Base-by-base conservation (phyloP, 169 alveolate genomes). In the Cryptosporidium felis region DNA sequence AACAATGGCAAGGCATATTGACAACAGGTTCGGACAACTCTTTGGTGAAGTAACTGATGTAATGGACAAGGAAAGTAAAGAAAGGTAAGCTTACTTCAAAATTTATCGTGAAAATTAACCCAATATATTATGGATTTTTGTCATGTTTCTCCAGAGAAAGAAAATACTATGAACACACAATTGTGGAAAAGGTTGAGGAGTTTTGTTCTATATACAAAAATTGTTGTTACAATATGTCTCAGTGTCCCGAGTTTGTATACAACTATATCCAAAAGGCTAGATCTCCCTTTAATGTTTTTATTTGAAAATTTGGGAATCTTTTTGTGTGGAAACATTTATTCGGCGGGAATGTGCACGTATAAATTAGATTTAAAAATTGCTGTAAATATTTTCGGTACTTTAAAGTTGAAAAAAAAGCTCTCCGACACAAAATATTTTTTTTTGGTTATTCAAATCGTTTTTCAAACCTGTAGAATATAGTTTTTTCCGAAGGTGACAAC, bases 161-260 rank as follows among this genome's bases (percentile, higher is more conserved):
- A 1, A 74, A 53, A 14, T 74, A 74, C 14, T 74, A 53, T 36
- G 85, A 74, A 12, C n/a, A 51, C 26, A 74, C 85, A 26, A 36
- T 74, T 34, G 56, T 36, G 26, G 41, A 74, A 8, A 74, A 74
- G 42, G 30, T 74, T 23, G 58, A 49, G 2, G 85, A 74, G 9
- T 74, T 74, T 41, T 74, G 85, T 21, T 21, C 41, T 21, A 53
- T 74, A 18, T 74, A 74, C 67, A 65, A 65, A 56, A 53, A 49
- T 30, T 74, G 85, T 30, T 74, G 85, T 38, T 16, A 14, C 14
- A 61, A 74, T 53, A 74, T 74, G 65, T 53, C 85, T 36, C 65
- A 38, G 14, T 74, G 85, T 38, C 85, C 85, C 1, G 74, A 74
- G 28, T 74, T 74, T 53, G 65, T 74, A 0, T 74, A 74, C 41